Percentiles rank a stretch among this genome's conserved stretches.
Evolutionary conservation across 2,329 filamentous ascomycete species (phyloP).

Genomic region (Botryosphaeria agaves): DNA sequence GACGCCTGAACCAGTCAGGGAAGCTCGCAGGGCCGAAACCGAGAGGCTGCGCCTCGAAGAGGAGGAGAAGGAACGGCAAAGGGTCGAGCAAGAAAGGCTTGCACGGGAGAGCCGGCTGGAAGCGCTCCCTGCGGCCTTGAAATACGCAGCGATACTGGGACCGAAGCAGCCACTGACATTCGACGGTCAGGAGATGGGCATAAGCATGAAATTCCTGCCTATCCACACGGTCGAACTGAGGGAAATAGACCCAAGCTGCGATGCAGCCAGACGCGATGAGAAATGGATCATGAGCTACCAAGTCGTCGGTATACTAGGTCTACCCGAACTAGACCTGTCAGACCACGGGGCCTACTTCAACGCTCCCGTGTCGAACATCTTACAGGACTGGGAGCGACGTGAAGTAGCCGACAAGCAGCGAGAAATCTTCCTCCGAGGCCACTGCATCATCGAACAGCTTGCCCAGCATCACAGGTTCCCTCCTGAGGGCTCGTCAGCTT

Average conservation of each 20-base stretch:
- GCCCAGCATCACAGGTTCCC: constrained; percentile 20
- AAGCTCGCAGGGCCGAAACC: not conserved
- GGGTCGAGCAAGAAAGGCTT: not conserved
- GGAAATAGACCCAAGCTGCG: constrained; percentile 10
- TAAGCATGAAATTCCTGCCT: constrained; percentile 19
- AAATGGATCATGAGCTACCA: constrained; percentile 21
- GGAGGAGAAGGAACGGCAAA: not conserved
- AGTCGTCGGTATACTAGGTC: constrained; percentile 20
- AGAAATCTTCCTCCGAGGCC: constrained; percentile 17
- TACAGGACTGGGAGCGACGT: constrained; percentile 15
- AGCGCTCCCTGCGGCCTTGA: not conserved
- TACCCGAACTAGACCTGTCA: constrained; percentile 20
- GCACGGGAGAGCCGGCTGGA: not conserved
- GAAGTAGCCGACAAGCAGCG: constrained; percentile 14
- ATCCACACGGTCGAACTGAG: constrained; percentile 16
- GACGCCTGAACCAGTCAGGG: not conserved
- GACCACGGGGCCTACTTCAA: too few species aligned
- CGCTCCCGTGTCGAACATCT: too few species aligned
- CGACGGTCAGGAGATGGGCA: constrained; percentile 19
- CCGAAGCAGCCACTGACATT: constrained; percentile 19
- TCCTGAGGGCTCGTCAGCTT: constrained; percentile 18
- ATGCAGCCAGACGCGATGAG: constrained; percentile 7
- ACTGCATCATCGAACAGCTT: constrained; percentile 17
- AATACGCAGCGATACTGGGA: constrained; percentile 7
- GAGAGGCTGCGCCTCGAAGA: not conserved